Evolutionary conservation across 2,329 filamentous ascomycete species (phyloP), one percentile per base, ranked within the genome.

Genomic region (Pyricularia grisea): DNA sequence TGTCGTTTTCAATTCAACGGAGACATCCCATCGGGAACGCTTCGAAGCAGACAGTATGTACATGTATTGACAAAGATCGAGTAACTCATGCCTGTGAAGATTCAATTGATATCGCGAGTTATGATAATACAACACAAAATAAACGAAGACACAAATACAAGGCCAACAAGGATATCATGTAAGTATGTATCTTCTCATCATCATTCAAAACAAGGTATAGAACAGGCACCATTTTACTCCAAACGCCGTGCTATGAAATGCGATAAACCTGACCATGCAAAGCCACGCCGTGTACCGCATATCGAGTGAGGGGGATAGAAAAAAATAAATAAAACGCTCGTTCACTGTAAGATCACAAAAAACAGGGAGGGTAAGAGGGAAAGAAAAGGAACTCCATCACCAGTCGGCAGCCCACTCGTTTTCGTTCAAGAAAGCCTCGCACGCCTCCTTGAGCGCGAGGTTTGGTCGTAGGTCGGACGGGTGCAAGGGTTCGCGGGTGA

Each of bases 381-480:
- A 55, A 27, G 25, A 60, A 55, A 28, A 50, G 30, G 25, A 5
- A 9, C 33, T 4, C 5, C n/a, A 63, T 68, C 81, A 97, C 90
- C 92, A 98, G 77, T 97, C 94, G 58, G 92, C 93, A 0, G 93
- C 93, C 92, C 95, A 97, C 11, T 93, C 94, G 74, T 97, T 97
- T 73, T 92, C 83, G 31, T 91, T 85, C 70, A 97, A 81, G 74
- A 97, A 98, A 73, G 95, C 92, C 65, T 92, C 88, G 75, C 93
- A 96, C 0, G 67, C 94, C 68, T 92, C 86, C 77, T 90, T 92
- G 70, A 98, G 82, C 0, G 86, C 90, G 64, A 96, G 83, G 77
- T 98, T 98, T 0, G 92, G 90, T 61, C 93, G 84, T 68, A 98
- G 78, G 64, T 97, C 93, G 1, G 83, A 80, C 0, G 87, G 82